Percentiles rank a stretch among this genome's conserved stretches.
These are phyloP conservation scores for Curvularia hawaiiensis DNA, from an alignment of 2,329 filamentous ascomycete genomes.

Conservation along the genomic window DNA sequence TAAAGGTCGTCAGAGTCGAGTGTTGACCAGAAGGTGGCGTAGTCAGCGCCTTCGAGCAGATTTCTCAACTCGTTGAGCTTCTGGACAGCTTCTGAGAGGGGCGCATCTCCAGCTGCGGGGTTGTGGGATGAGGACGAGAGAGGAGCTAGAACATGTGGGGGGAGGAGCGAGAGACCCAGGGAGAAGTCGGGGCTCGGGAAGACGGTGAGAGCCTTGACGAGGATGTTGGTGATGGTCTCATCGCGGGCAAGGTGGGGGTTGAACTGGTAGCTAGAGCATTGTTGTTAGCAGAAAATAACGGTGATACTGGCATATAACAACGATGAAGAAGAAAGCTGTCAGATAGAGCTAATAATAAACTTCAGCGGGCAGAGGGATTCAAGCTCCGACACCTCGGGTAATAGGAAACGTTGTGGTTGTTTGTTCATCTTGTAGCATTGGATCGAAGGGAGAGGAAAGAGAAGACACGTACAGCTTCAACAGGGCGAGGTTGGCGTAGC, in stretches of 20 bases:
- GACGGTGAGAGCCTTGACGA: constrained; percentile 96
- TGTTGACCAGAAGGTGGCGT: constrained; percentile 89
- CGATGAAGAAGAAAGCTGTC: constrained; percentile 50
- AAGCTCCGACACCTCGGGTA: constrained; percentile 74
- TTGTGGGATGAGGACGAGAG: constrained; percentile 55
- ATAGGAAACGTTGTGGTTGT: constrained; percentile 92
- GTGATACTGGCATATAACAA: constrained; percentile 3
- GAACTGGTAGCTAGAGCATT: constrained; percentile 83
- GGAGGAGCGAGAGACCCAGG: constrained; percentile 91
- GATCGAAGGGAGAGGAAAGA: constrained; percentile 12
- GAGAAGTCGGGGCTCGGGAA: constrained; percentile 97
- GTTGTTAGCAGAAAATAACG: constrained; percentile 22
- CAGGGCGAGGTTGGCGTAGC: constrained; percentile 94
- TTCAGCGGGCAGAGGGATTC: constrained; percentile 69
- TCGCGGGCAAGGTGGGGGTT: constrained; percentile 98
- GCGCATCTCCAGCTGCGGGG: constrained; percentile 64
- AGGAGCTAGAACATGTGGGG: constrained; percentile 75
- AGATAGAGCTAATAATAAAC: constrained; percentile 77
- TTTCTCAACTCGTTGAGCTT: constrained; percentile 85
- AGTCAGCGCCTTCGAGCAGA: constrained; percentile 88
- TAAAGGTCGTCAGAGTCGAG: constrained; percentile 94
- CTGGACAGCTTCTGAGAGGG: constrained; percentile 84
- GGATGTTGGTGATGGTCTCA: constrained; percentile 97
- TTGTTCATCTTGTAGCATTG: constrained; percentile 70
- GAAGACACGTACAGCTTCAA: constrained; percentile 82